These are phyloP conservation scores for Suhomyces sp. DNA, from an alignment of 805 yeast genomes.

Conservation along the genomic window DNA sequence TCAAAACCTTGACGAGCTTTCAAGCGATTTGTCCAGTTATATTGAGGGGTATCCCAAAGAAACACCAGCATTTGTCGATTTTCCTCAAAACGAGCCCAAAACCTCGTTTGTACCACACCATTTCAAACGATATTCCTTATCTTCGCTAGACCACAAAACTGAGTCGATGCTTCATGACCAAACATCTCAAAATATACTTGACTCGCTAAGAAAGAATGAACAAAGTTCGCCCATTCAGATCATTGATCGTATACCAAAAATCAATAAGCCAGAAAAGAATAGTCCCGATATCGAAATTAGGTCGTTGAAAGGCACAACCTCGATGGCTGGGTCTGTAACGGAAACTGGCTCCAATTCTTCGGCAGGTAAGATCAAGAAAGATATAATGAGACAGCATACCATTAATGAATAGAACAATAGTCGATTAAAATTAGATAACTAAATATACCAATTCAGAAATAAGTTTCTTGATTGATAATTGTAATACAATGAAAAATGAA, in stretches of 20 bases:
- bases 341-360: neutral
- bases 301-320: constrained; percentile 23
- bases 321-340: constrained; percentile 7
- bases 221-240: constrained; percentile 2
- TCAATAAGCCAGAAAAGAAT: neutral
- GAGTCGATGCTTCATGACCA: neutral
- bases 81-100: neutral
- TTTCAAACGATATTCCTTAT: constrained; percentile 5
- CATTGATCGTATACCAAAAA: neutral
- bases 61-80: neutral
- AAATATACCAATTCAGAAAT: too few species aligned
- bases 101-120: neutral
- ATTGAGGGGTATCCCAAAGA: constrained; percentile 3
- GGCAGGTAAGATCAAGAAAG: neutral
- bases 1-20: constrained; percentile 27
- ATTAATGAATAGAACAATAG: neutral
- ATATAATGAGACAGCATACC: neutral
- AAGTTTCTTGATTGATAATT: too few species aligned
- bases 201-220: neutral
- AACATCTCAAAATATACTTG: constrained; percentile 6
- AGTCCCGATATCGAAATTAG: constrained; percentile 14
- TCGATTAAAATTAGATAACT: too few species aligned
- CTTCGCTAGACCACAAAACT: constrained; percentile 3
- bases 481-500: too few species aligned
- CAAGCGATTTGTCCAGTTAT: constrained; percentile 23